Evolutionary conservation across 2,329 filamentous ascomycete genomes (phyloP), one percentile per base, ranked within the genome.

Genomic region (Aspergillus pseudonomiae): DNA sequence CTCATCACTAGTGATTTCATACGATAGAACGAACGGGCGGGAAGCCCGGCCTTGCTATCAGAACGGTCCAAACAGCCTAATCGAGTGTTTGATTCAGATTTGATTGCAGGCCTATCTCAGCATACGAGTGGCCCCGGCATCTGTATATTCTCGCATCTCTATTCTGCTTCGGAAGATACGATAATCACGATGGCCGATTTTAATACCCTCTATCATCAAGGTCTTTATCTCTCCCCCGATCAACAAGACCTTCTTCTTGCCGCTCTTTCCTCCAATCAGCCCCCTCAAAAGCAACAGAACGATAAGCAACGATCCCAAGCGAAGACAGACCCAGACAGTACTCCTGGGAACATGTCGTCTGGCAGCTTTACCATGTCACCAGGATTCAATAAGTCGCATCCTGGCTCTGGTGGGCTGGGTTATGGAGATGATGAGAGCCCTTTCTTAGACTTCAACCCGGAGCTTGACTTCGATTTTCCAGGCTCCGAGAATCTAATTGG

Each of bases 391-490:
- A 71, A 71, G 16, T 59, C 67, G 24, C 68, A 73, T 53, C 63
- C 81, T 63, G 74, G 78, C 62, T 78, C 80, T 19, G 81, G 79
- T 46, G 79, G 81, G 30, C 75, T 87, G 61, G 85, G 82, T 67
- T 85, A 88, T 62, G 75, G 75, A 12, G 71, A 77, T 14, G 88
- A 93, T 36, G 91, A 93, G 56, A 95, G 91, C 67, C 93, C 94
- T 0, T 94, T 89, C 73, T 84, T 96, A 63, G 93, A 97, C 74
- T 95, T 93, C 71, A 89, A 91, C 68, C 89, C 91, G 68, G 89
- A 91, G 54, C 88, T 93, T 63, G 92, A 94, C 63, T 94, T 94
- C 67, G 89, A 93, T 63, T 78, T 87, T 64, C 82, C 82, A 61
- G 83, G 82, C 21, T 84, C 88, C 43, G 83, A 85, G 61, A 85